A percentile compares a stretch with the other conserved stretches of the same genome.
phyloP scores from a whole-genome alignment of 2,329 filamentous ascomycete species.

The Phaeosphaeria sp. region DNA sequence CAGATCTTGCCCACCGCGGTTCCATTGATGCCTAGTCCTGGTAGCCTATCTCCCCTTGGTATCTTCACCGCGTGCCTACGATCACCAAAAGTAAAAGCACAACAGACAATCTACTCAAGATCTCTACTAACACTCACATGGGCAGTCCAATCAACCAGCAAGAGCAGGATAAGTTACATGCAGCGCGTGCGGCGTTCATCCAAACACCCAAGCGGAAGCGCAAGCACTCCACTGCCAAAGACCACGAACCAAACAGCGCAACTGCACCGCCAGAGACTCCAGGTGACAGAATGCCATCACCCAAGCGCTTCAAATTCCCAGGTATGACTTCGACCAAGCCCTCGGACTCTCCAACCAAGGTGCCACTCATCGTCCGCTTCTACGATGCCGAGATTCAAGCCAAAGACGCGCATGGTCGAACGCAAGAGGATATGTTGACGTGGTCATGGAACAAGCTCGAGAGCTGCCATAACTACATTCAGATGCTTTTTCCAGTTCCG shows the following conservation, averaged over 20 bases:
- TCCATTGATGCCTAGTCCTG: constrained; percentile 16
- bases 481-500: constrained; percentile 63
- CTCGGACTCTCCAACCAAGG: constrained; percentile 3
- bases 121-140: constrained; percentile 7
- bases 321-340: constrained; percentile 11
- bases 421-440: constrained; percentile 54
- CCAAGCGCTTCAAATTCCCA: constrained; percentile 24
- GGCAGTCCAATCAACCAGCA: constrained; percentile 7
- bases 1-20: not conserved
- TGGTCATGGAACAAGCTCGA: constrained; percentile 55
- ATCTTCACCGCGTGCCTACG: constrained; percentile 2
- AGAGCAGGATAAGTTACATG: constrained; percentile 7
- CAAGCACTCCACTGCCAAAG: constrained; percentile 9
- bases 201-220: constrained; percentile 14
- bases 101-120: not conserved
- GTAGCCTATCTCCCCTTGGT: not conserved
- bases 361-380: constrained; percentile 51
- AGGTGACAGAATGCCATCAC: constrained; percentile 2
- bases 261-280: not conserved
- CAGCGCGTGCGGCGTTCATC: constrained; percentile 7
- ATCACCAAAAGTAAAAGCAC: not conserved
- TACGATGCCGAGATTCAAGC: constrained; percentile 51
- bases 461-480: constrained; percentile 61
- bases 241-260: constrained; percentile 12
- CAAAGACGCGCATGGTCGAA: constrained; percentile 50